These are phyloP conservation scores for Parathielavia appendiculata DNA, from an alignment of 495 filamentous ascomycete genomes.

Conservation along the genomic window DNA sequence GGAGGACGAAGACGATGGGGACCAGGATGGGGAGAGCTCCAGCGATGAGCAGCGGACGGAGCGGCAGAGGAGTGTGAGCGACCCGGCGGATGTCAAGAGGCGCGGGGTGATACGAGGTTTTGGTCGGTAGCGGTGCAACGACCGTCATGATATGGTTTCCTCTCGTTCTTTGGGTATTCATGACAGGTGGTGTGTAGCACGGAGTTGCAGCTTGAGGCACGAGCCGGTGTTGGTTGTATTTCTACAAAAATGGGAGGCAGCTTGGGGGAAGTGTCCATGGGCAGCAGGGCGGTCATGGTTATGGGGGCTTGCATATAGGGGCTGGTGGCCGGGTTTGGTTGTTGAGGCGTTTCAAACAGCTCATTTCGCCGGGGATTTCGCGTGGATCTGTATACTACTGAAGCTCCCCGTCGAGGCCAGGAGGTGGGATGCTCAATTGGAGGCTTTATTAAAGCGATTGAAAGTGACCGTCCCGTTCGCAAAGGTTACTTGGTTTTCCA, in stretches of 20 bases:
- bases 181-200: background rate
- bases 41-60: constrained; percentile 47
- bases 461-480: background rate
- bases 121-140: constrained; percentile 9
- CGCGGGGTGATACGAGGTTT: constrained; percentile 18
- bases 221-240: constrained; percentile 9
- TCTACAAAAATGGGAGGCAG: background rate
- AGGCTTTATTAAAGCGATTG: background rate
- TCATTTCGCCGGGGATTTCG: background rate
- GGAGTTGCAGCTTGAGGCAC: background rate
- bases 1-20: constrained; percentile 13
- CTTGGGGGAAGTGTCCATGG: background rate
- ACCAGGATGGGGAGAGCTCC: constrained; percentile 30
- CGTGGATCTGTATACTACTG: constrained; percentile 1
- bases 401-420: no score
- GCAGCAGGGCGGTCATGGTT: constrained; percentile 5
- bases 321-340: constrained; percentile 4
- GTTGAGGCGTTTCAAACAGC: constrained; percentile 5
- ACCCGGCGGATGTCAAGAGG: constrained; percentile 36
- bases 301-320: constrained; percentile 12
- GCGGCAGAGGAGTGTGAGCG: constrained; percentile 49
- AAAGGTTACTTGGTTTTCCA: background rate
- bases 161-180: background rate
- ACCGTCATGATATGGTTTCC: background rate
- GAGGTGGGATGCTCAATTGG: background rate